Evolutionary conservation across 2,329 filamentous ascomycete genomes (phyloP).

Genomic region (Westerdykella ornata): DNA sequence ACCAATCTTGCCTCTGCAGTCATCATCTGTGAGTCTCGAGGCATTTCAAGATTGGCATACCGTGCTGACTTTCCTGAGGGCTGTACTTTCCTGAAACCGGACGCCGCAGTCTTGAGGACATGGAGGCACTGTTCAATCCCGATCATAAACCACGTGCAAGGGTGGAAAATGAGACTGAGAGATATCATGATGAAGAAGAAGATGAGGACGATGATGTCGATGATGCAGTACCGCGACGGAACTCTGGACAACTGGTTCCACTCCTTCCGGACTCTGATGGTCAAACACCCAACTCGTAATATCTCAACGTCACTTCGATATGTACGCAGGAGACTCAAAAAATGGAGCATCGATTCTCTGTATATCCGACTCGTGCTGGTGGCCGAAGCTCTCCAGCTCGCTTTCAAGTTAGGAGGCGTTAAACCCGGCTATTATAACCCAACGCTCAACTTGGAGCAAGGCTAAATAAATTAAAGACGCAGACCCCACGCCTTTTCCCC

Average conservation of each 20-base stretch:
- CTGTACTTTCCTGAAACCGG: slow-evolving; percentile 55
- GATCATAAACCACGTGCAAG: slow-evolving; percentile 13
- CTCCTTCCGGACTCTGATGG: slow-evolving; percentile 1
- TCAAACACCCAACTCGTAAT: no score
- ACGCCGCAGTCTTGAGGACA: slow-evolving; percentile 53
- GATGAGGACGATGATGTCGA: slow-evolving; percentile 1
- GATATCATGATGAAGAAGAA: slow-evolving; percentile 9
- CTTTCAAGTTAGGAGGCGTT: no score
- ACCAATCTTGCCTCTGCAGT: slow-evolving; percentile 42
- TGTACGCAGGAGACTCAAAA: no score
- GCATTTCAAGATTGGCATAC: background rate
- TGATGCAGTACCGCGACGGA: slow-evolving; percentile 1
- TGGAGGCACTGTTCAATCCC: slow-evolving; percentile 56
- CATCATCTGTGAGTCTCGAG: slow-evolving; percentile 14
- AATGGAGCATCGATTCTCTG: no score
- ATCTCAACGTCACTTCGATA: no score
- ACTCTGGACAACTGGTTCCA: slow-evolving; percentile 4
- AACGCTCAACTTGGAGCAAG: no score
- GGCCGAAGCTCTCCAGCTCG: no score
- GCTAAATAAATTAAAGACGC: no score
- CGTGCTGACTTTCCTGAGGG: slow-evolving; percentile 5
- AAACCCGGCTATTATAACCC: no score
- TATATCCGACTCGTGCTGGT: no score
- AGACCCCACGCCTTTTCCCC: no score
- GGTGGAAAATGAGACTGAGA: slow-evolving; percentile 26